phyloP scores from a whole-genome alignment of 106 monocot species.

The Acanthochlamys bracteata region DNA sequence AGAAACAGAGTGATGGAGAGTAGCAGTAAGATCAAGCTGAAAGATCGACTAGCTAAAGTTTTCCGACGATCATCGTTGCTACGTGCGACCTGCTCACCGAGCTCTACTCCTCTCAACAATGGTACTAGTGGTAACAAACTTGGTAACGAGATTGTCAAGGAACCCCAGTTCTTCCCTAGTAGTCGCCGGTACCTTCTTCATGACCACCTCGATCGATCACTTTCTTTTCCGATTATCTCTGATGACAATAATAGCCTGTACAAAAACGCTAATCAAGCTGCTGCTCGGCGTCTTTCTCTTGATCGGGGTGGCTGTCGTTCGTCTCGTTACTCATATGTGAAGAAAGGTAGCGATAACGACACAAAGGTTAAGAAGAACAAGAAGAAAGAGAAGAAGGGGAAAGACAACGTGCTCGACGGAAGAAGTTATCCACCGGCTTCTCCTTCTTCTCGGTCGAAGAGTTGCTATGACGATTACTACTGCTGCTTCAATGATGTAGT shows the following conservation, averaged over 20 bases:
- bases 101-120: slow-evolving; percentile 7
- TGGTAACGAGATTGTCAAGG: slow-evolving; percentile 5
- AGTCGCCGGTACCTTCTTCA: slow-evolving; percentile 2
- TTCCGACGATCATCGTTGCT: slow-evolving; percentile 10
- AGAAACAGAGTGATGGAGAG: slow-evolving; percentile 2
- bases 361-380: slow-evolving; percentile 6
- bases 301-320: slow-evolving; percentile 15
- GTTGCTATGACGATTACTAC: slow-evolving; percentile 1
- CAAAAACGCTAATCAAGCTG: neutral
- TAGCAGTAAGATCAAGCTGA: slow-evolving; percentile 9
- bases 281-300: slow-evolving; percentile 2
- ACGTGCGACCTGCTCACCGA: slow-evolving; percentile 19
- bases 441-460: slow-evolving; percentile 16
- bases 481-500: neutral
- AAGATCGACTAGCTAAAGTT: slow-evolving; percentile 23
- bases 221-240: slow-evolving; percentile 1
- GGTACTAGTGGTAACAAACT: slow-evolving; percentile 1
- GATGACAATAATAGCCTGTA: neutral
- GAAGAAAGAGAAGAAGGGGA: slow-evolving; percentile 1
- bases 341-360: neutral
- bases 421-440: slow-evolving; percentile 18
- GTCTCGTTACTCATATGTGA: neutral
- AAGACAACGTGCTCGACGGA: slow-evolving; percentile 7
- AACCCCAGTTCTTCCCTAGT: slow-evolving; percentile 11
- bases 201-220: neutral